Evolutionary conservation across 257 asterid species (phyloP), one percentile per base, ranked within the genome.

Genomic region (Ilex aquifolium): DNA sequence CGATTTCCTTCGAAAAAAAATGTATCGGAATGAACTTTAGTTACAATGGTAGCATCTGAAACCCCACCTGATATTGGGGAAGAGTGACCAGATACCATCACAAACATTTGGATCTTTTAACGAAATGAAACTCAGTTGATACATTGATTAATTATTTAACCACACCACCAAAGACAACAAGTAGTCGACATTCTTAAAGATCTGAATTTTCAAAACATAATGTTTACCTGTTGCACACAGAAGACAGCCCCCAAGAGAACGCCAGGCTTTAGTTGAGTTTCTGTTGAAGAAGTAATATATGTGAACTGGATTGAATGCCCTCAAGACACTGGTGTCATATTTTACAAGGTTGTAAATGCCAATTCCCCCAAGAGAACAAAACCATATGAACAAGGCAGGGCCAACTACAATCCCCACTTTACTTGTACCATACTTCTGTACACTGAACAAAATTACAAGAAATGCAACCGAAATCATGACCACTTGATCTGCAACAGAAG

Each of bases 331-430:
- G 49, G 85, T 76, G 71, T 93, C 95, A 69, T 93, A 90, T 73
- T 86, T 93, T 60, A 83, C 60, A 55, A 93, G 90, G 82, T 93
- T 93, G 89, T 87, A 93, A 77, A 88, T 74, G 78, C 99, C 99
- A 69, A 93, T 86, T 70, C 87, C 85, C 61, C 84, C 97, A 69
- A 93, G 92, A 69, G 94, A 93, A 71, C 95, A 85, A 77, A 93
- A 93, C 99, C 99, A 93, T 80, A 93, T 65, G 73, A 90, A 84
- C 82, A 93, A 80, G 62, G 96, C 95, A 67, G 99, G 99, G 65
- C 97, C 99, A 76, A 93, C 96, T 49, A 88, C 82, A 78, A 88
- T 76, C 77, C 97, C 99, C 69, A 88, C 91, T 86, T 93, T 93
- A 77, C 96, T 90, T 32, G 99, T 93, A 57, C 97, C 97, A 70